These are phyloP conservation scores for Eucalyptus cladocalyx DNA, from an alignment of 345 rosid species.

Conservation along the genomic window DNA sequence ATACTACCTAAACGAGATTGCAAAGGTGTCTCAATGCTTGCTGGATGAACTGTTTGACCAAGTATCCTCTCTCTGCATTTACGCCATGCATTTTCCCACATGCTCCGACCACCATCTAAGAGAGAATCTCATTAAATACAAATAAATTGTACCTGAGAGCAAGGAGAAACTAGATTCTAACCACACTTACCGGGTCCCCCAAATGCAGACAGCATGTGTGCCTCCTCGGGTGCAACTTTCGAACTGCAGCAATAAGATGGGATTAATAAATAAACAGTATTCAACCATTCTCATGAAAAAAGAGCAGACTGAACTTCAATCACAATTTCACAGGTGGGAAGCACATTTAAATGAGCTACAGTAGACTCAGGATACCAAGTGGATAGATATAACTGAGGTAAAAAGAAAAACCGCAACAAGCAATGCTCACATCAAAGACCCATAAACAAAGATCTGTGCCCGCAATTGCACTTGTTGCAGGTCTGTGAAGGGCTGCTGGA, in stretches of 20 bases:
- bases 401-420: not conserved
- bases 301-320: not conserved
- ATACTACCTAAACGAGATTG: slow-evolving; percentile 55
- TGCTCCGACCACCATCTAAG: slow-evolving; percentile 71
- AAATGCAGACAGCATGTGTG: slow-evolving; percentile 93
- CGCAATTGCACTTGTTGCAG: slow-evolving; percentile 98
- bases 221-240: slow-evolving; percentile 89
- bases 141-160: not conserved
- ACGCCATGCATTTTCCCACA: slow-evolving; percentile 85
- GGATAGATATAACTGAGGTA: not conserved
- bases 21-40: slow-evolving; percentile 55
- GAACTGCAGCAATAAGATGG: slow-evolving; percentile 42
- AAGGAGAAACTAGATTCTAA: not conserved
- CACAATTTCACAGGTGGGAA: not conserved
- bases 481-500: slow-evolving; percentile 93
- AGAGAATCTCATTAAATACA: not conserved
- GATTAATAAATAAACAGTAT: not conserved
- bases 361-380: not conserved
- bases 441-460: slow-evolving; percentile 97
- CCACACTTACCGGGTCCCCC: slow-evolving; percentile 72
- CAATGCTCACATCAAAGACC: slow-evolving; percentile 78
- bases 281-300: not conserved
- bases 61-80: slow-evolving; percentile 43
- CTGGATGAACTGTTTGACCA: slow-evolving; percentile 35
- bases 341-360: not conserved